Percentiles rank a stretch among this genome's conserved stretches.
phyloP scores from a whole-genome alignment of 768 basidiomycete species.

The Rubroboletus satanas region DNA sequence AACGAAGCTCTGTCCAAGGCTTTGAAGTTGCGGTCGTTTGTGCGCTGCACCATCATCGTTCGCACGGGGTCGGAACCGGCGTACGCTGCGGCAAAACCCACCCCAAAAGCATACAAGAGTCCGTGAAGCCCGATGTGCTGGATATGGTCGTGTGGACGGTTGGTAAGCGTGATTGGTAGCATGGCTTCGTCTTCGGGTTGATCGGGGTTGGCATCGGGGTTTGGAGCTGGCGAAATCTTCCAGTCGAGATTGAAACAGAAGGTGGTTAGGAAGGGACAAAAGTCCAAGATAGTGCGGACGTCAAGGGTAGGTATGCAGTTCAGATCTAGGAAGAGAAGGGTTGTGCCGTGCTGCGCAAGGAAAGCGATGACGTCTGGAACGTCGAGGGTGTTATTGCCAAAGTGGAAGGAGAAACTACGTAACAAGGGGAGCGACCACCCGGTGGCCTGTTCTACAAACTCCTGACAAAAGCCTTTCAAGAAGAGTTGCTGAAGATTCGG shows the following conservation, averaged over 20 bases:
- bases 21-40: conserved; percentile 64
- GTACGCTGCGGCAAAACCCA: conserved; percentile 47
- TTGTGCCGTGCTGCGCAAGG: conserved; percentile 52
- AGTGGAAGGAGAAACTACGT: conserved; percentile 53
- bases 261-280: conserved; percentile 57
- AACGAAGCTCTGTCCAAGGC: conserved; percentile 52
- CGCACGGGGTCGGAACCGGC: conserved; percentile 41
- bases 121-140: conserved; percentile 66
- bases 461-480: conserved; percentile 54
- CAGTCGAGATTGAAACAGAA: conserved; percentile 78
- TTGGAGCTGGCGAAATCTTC: conserved; percentile 39
- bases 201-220: conserved; percentile 16
- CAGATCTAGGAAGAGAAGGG: conserved; percentile 63
- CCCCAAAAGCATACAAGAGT: conserved; percentile 65
- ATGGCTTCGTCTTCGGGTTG: conserved; percentile 27
- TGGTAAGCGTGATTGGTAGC: conserved; percentile 39
- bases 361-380: conserved; percentile 59
- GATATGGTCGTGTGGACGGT: conserved; percentile 54
- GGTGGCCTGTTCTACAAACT: conserved; percentile 65
- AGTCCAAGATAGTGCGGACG: conserved; percentile 54
- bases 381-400: conserved; percentile 35
- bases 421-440: conserved; percentile 68
- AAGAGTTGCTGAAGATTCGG: conserved; percentile 60
- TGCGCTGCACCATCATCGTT: conserved; percentile 43
- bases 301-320: conserved; percentile 55